Evolutionary conservation across 352 stramenopile species (phyloP).

Genomic region (Phytophthora pini): DNA sequence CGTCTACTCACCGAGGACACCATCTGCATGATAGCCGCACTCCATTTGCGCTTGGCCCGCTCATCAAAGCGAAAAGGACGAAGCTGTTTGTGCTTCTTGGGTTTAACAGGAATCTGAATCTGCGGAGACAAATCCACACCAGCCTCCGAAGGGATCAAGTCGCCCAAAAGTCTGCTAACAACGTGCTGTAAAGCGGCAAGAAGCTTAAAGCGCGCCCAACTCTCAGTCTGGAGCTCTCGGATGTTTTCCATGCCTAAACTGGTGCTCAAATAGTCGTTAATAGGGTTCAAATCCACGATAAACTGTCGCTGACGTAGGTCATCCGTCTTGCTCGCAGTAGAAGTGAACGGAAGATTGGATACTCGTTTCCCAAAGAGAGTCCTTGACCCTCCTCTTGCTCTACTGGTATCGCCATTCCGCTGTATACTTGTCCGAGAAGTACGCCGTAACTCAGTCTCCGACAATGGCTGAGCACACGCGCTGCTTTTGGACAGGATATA

Average conservation of each 20-base stretch:
- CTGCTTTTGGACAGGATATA: slow-evolving; percentile 52
- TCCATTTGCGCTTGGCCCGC: slow-evolving; percentile 24
- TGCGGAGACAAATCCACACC: background rate
- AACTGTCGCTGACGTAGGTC: slow-evolving; percentile 43
- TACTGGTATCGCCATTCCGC: too few species aligned
- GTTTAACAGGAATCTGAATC: background rate
- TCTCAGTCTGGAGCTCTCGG: slow-evolving; percentile 58
- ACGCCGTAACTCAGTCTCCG: slow-evolving; percentile 12
- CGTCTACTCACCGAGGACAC: slow-evolving; percentile 21
- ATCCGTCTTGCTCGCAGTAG: background rate
- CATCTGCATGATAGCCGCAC: slow-evolving; percentile 31
- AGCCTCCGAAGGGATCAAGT: slow-evolving; percentile 9
- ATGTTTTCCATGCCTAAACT: slow-evolving; percentile 42
- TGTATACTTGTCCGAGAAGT: slow-evolving; percentile 9
- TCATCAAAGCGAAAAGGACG: slow-evolving; percentile 29
- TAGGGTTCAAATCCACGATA: slow-evolving; percentile 55
- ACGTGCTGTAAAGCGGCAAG: slow-evolving; percentile 44
- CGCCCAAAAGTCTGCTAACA: slow-evolving; percentile 16
- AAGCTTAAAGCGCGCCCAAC: slow-evolving; percentile 61
- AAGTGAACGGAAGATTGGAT: too few species aligned
- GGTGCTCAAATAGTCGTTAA: slow-evolving; percentile 42
- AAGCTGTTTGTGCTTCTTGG: slow-evolving; percentile 17
- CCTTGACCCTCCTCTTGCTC: too few species aligned
- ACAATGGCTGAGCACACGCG: slow-evolving; percentile 28
- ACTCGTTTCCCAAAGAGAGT: too few species aligned